phyloP scores from a whole-genome alignment of 768 basidiomycete genomes.

The Boletus vermiculosoides region DNA sequence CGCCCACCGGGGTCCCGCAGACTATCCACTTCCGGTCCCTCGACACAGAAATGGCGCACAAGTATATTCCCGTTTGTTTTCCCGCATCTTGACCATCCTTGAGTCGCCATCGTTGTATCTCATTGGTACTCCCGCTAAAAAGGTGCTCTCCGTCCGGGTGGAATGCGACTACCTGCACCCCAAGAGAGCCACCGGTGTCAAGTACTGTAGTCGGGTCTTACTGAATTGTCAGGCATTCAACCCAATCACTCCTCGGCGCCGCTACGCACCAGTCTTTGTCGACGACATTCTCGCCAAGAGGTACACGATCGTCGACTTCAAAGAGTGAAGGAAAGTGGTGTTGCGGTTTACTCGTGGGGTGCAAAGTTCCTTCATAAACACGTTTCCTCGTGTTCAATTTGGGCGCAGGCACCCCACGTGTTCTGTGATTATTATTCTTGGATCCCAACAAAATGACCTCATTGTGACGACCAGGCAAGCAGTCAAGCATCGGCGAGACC shows the following conservation, averaged over 20 bases:
- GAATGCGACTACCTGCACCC: neutral
- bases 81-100: neutral
- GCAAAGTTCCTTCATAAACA: neutral
- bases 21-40: neutral
- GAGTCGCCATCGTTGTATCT: neutral
- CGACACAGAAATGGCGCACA: neutral
- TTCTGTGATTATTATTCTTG: too few species aligned
- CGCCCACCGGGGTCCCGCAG: neutral
- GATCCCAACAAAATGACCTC: neutral
- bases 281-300: too few species aligned
- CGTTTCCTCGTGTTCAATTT: too few species aligned
- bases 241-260: neutral
- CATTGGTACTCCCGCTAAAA: neutral
- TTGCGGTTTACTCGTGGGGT: neutral
- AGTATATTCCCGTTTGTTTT: neutral
- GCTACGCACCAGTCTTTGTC: neutral
- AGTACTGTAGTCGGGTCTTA: neutral
- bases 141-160: constrained; percentile 3
- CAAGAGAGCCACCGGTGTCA: neutral
- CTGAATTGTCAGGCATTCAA: neutral
- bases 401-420: neutral
- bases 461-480: neutral
- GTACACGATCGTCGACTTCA: neutral
- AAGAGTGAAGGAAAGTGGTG: neutral
- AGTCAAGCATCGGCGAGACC: too few species aligned